Evolutionary conservation across 129 eudicot genomes (phyloP).

Genomic region (Tagetes patula): DNA sequence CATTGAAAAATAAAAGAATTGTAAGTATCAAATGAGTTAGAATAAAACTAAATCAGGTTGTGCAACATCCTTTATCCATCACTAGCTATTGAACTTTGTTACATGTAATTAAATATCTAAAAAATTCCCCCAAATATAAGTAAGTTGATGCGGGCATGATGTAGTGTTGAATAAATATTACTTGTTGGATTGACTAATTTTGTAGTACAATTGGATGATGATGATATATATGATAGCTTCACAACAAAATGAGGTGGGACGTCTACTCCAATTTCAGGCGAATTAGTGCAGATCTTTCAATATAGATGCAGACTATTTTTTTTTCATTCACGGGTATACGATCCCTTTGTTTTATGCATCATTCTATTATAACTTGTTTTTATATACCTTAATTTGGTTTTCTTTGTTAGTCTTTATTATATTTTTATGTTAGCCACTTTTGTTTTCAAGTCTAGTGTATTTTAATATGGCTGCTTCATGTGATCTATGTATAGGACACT

Average conservation of each 20-base stretch:
- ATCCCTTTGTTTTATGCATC: slow-evolving; percentile 9
- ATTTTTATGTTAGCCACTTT: background rate
- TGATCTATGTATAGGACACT: background rate
- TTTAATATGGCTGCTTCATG: background rate
- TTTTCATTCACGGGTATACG: slow-evolving; percentile 7
- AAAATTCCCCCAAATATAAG: too few species aligned
- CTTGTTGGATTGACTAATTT: background rate
- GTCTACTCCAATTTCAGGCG: background rate
- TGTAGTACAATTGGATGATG: background rate
- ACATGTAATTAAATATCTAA: background rate
- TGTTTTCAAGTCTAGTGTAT: background rate
- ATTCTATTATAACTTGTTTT: background rate
- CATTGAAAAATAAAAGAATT: too few species aligned
- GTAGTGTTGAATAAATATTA: background rate
- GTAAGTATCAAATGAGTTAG: background rate
- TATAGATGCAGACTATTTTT: background rate
- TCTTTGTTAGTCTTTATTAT: background rate
- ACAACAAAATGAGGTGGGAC: background rate
- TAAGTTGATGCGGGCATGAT: background rate
- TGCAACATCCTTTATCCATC: background rate
- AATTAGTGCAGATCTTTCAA: background rate
- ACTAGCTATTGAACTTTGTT: background rate
- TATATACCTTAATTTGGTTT: background rate
- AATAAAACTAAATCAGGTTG: background rate
- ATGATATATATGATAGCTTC: background rate